Evolutionary conservation across 495 filamentous ascomycete genomes (phyloP), one percentile per base, ranked within the genome.

Genomic region (Lepidopterella palustris): DNA sequence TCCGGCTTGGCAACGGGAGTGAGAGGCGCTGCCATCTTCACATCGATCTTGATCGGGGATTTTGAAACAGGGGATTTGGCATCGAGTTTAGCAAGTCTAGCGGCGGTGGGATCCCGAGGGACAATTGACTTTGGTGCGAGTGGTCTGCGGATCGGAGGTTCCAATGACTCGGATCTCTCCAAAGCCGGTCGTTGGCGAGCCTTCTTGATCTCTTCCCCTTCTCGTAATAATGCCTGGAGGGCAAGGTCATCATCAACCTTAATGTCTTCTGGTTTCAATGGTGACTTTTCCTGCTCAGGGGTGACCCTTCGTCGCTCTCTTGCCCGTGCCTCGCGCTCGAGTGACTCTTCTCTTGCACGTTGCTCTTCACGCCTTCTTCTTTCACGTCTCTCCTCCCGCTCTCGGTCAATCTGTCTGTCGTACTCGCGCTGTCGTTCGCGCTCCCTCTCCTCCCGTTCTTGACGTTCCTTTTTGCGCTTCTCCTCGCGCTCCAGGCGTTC

Each of bases 131-230:
- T 65, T 9, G 72, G 69, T 1, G 68, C 59, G 9, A 65, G 54
- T 8, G 61, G 59, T 49, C 71, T 71, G n/a, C 74, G 72, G 40
- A 67, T 60, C 9, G 76, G 77, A 20, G 76, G 74, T 58, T 78
- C 78, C 48, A 78, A 64, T 15, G 75, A 76, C 48, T 72, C 75
- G 6, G 73, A 75, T 26, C 74, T 66, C 53, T 86, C 83, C 40
- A 82, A 78, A 40, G 84, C 81, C 3, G 79, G 80, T 58, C 82
- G 79, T 58, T 78, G 76, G 25, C 77, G 73, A 5, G 80, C 76
- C 61, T 84, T 86, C 15, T 82, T 82, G 13, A 81, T 73, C 53
- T 83, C 78, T 61, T 84, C 77, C 49, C 83, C 80, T 70, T 87
- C 84, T 64, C 78, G 79, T 24, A 85, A 60, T 3, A 86, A 74